phyloP scores from a whole-genome alignment of 2,329 filamentous ascomycete species.

The Coniochaeta ligniaria region DNA sequence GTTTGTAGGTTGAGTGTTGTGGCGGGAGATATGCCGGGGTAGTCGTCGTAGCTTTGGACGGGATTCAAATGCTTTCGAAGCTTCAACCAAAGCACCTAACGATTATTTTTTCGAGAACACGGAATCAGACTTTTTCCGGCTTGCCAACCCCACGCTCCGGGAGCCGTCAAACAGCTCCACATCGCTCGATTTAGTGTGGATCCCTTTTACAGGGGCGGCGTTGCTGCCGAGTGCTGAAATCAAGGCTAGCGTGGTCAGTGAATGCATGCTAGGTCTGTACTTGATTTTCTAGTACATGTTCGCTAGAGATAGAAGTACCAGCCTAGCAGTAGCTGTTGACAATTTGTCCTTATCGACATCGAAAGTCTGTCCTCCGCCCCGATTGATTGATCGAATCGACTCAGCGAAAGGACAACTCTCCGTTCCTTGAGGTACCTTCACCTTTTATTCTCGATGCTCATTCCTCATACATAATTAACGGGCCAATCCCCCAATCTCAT shows the following conservation, averaged over 20 bases:
- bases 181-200: neutral
- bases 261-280: neutral
- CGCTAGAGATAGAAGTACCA: neutral
- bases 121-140: neutral
- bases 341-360: neutral
- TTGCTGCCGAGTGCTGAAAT: neutral
- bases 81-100: neutral
- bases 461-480: neutral
- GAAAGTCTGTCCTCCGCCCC: neutral
- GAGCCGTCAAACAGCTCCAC: neutral
- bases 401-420: neutral
- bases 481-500: neutral
- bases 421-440: neutral
- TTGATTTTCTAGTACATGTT: neutral
- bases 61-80: neutral
- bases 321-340: neutral
- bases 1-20: constrained; percentile 2
- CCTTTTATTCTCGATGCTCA: neutral
- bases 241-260: neutral
- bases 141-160: neutral
- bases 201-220: neutral
- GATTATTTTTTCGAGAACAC: constrained; percentile 1
- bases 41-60: neutral
- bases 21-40: neutral
- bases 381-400: neutral